Evolutionary conservation across 2,329 filamentous ascomycete genomes (phyloP).

Genomic region (Fusarium sp.): DNA sequence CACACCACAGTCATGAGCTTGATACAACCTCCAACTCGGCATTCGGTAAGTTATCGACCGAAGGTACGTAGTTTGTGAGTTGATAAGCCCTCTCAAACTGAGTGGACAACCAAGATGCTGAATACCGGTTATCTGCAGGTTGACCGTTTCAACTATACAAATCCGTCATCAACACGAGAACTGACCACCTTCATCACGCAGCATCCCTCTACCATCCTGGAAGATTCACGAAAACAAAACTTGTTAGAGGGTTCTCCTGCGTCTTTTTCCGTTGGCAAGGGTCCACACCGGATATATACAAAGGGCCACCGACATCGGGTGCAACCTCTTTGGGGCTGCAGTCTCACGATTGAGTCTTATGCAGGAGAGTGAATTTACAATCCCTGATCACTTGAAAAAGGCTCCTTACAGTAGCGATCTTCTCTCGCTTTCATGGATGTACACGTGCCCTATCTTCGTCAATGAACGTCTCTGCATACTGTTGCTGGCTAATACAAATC

Average conservation of each 20-base stretch:
- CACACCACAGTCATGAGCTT: neutral
- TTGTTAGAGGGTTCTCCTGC: neutral
- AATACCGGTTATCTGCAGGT: slow-evolving; percentile 18
- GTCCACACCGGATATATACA: slow-evolving; percentile 7
- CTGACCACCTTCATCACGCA: neutral
- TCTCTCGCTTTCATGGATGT: neutral
- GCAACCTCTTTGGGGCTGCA: slow-evolving; percentile 7
- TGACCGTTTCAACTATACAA: slow-evolving; percentile 14
- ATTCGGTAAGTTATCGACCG: slow-evolving; percentile 1
- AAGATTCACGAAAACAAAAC: neutral
- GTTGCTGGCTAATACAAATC: neutral
- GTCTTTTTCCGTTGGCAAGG: slow-evolving; percentile 9
- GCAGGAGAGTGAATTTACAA: slow-evolving; percentile 9
- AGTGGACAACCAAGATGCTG: slow-evolving; percentile 6
- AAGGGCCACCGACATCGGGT: slow-evolving; percentile 17
- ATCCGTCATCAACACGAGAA: slow-evolving; percentile 21
- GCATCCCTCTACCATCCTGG: neutral
- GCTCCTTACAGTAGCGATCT: neutral
- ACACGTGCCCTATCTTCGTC: slow-evolving; percentile 22
- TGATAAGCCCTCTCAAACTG: slow-evolving; percentile 12
- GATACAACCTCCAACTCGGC: neutral
- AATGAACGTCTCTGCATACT: neutral
- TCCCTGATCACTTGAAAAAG: neutral
- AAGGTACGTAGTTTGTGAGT: neutral
- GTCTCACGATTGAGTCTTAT: slow-evolving; percentile 10